Percentiles rank a stretch among this genome's conserved stretches.
phyloP scores from a whole-genome alignment of 2,329 filamentous ascomycete species.

The Neurospora sp. region DNA sequence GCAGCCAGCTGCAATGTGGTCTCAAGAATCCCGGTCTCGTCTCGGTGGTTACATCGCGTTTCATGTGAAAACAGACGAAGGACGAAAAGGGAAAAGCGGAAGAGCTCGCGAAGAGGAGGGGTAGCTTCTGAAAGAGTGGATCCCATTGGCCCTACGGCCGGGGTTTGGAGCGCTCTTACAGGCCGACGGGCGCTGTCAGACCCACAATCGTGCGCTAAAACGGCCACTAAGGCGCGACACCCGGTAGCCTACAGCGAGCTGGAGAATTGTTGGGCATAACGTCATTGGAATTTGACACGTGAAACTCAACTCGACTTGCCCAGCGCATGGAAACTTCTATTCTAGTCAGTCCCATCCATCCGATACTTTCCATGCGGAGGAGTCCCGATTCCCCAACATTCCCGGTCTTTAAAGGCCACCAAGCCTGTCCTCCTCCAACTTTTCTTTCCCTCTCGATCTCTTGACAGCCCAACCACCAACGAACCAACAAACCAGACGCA shows the following conservation, averaged over 20 bases:
- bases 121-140: background rate
- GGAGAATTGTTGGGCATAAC: slow-evolving; percentile 6
- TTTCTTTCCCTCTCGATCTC: slow-evolving; percentile 23
- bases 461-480: slow-evolving; percentile 3
- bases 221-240: background rate
- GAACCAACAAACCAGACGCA: background rate
- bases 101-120: background rate
- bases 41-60: background rate
- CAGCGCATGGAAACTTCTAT: background rate
- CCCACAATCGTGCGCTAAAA: background rate
- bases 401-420: background rate
- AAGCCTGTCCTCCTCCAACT: slow-evolving; percentile 16
- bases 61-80: background rate
- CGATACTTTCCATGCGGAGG: background rate
- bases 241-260: background rate
- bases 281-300: background rate
- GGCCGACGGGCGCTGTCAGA: background rate
- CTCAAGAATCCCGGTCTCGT: background rate
- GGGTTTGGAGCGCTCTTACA: background rate
- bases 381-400: slow-evolving; percentile 4
- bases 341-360: background rate
- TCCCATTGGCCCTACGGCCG: background rate
- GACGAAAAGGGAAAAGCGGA: background rate
- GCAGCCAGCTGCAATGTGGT: background rate
- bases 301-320: background rate